Evolutionary conservation across 2,329 filamentous ascomycete genomes (phyloP).

Genomic region (Helotiales sp.): DNA sequence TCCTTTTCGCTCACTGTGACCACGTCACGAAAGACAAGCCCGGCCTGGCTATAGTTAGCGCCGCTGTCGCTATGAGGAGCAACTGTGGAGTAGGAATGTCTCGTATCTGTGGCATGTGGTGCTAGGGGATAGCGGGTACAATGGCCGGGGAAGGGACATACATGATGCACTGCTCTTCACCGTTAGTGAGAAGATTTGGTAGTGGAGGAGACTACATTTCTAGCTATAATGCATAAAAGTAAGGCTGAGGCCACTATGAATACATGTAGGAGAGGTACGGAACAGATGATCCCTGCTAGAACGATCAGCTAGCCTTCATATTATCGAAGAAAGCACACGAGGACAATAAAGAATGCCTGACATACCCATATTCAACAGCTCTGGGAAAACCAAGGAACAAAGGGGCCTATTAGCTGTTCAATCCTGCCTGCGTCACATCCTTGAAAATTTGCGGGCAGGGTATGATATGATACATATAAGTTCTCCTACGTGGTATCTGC

Average conservation of each 20-base stretch:
- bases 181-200: not conserved
- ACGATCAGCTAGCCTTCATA: conserved; percentile 1
- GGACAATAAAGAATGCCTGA: not conserved
- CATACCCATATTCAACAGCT: not conserved
- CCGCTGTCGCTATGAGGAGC: not conserved
- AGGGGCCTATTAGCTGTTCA: not conserved
- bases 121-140: not conserved
- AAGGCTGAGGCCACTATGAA: not conserved
- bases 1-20: not conserved
- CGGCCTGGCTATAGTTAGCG: not conserved
- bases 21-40: not conserved
- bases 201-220: not conserved
- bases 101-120: not conserved
- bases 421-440: not conserved
- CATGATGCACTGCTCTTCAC: not conserved
- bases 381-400: not conserved
- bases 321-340: not conserved
- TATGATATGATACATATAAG: conserved; percentile 3
- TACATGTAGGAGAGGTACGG: not conserved
- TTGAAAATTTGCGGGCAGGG: not conserved
- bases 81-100: not conserved
- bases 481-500: conserved; percentile 4
- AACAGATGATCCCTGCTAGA: not conserved
- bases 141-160: not conserved
- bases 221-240: not conserved